These are phyloP conservation scores for Aureobasidium subglaciale DNA, from an alignment of 2,329 filamentous ascomycete genomes.

Conservation along the genomic window DNA sequence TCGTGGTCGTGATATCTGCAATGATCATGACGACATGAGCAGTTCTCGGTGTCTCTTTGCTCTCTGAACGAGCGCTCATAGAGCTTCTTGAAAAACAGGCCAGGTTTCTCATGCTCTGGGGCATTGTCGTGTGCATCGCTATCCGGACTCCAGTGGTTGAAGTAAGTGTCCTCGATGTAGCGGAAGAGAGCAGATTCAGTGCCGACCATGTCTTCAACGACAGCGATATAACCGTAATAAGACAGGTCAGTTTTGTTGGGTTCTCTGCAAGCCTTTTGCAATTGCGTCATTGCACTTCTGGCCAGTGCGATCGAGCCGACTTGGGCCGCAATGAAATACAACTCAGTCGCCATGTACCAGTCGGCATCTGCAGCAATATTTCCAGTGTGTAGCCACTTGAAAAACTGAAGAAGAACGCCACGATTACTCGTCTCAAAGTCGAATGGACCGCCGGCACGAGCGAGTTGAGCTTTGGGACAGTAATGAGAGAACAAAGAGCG, in stretches of 20 bases:
- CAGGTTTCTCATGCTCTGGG: background rate
- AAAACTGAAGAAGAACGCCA: background rate
- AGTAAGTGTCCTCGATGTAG: background rate
- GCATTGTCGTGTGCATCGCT: background rate
- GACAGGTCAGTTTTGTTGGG: background rate
- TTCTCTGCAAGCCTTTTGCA: background rate
- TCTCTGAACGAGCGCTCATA: background rate
- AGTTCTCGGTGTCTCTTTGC: background rate
- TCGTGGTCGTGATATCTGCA: background rate
- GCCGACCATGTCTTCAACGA: background rate
- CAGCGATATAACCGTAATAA: background rate
- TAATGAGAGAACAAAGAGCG: background rate
- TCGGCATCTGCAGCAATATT: background rate
- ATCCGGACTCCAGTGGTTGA: background rate
- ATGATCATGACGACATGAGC: background rate
- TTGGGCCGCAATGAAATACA: background rate
- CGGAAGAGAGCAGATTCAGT: background rate
- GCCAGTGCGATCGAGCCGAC: background rate
- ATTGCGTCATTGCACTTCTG: background rate
- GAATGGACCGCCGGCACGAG: background rate
- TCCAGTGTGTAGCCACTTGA: background rate
- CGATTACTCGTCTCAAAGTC: background rate
- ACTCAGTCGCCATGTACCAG: background rate
- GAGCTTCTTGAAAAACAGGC: background rate
- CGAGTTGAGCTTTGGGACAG: background rate